Evolutionary conservation across 768 basidiomycete species (phyloP).

Genomic region (Boletus rex-veris): DNA sequence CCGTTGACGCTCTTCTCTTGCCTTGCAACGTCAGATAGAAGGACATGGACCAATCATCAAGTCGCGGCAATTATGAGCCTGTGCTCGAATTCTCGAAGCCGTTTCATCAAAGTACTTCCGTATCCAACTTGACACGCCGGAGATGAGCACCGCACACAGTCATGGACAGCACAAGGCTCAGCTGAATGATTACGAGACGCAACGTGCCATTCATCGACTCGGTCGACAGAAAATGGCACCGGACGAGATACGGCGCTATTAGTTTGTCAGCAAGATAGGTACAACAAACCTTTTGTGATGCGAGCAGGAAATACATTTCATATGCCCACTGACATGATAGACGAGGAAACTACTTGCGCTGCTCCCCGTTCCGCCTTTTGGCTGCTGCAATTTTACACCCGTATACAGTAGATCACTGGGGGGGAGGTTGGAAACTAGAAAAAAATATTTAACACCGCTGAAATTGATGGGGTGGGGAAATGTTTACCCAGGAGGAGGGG

Average conservation of each 20-base stretch:
- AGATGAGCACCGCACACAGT: slow-evolving; percentile 22
- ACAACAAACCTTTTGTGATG: slow-evolving; percentile 29
- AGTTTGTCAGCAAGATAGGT: slow-evolving; percentile 23
- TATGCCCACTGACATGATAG: slow-evolving; percentile 20
- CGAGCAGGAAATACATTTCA: slow-evolving; percentile 24
- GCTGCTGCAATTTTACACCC: slow-evolving; percentile 10
- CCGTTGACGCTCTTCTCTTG: slow-evolving; percentile 25
- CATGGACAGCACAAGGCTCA: slow-evolving; percentile 19
- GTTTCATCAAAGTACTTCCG: slow-evolving; percentile 27
- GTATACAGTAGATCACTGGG: slow-evolving; percentile 31
- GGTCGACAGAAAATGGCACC: slow-evolving; percentile 19
- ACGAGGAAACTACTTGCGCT: slow-evolving; percentile 25
- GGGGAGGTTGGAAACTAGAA: slow-evolving; percentile 47
- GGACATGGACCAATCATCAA: slow-evolving; percentile 22
- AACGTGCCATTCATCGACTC: slow-evolving; percentile 22
- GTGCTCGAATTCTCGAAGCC: slow-evolving; percentile 27
- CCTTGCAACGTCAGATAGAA: slow-evolving; percentile 29
- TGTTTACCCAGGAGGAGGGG: slow-evolving; percentile 82
- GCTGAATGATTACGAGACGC: slow-evolving; percentile 8
- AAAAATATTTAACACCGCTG: slow-evolving; percentile 4
- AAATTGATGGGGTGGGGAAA: neutral
- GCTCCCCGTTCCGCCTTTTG: slow-evolving; percentile 22
- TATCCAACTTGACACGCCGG: slow-evolving; percentile 20
- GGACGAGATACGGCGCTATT: slow-evolving; percentile 20
- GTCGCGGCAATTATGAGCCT: slow-evolving; percentile 26